Evolutionary conservation across 129 eudicot species (phyloP).

Genomic region (Gnaphalium uliginosum): DNA sequence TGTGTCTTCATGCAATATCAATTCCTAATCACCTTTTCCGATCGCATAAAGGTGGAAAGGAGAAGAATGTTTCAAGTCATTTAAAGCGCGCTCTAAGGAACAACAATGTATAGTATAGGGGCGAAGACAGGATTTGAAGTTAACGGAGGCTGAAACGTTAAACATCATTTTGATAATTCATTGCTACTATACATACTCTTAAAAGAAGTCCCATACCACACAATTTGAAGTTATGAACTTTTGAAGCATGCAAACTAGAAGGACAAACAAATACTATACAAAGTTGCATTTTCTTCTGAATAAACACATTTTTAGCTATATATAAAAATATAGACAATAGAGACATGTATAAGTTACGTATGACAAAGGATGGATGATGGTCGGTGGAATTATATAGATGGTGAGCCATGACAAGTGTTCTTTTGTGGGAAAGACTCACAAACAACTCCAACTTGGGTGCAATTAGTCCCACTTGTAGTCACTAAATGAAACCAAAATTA

Average conservation of each 20-base stretch:
- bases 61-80: neutral
- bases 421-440: constrained; percentile 34
- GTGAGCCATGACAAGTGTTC: constrained; percentile 33
- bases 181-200: too few relatives aligned
- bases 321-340: neutral
- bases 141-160: too few relatives aligned
- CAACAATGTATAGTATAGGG: too few relatives aligned
- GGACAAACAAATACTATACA: too few relatives aligned
- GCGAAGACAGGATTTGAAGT: too few relatives aligned
- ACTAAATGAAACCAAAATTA: constrained; percentile 19
- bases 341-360: neutral
- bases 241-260: too few relatives aligned
- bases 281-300: too few relatives aligned
- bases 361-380: constrained; percentile 12
- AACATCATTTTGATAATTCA: too few relatives aligned
- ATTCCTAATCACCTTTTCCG: neutral
- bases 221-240: too few relatives aligned
- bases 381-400: constrained; percentile 28
- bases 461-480: constrained; percentile 23
- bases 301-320: too few relatives aligned
- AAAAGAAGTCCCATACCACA: too few relatives aligned
- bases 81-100: too few relatives aligned
- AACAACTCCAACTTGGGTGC: constrained; percentile 28
- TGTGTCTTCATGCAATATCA: constrained; percentile 9
- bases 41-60: neutral